These are phyloP conservation scores for Primulina tabacum DNA, from an alignment of 257 asterid genomes.

Conservation along the genomic window DNA sequence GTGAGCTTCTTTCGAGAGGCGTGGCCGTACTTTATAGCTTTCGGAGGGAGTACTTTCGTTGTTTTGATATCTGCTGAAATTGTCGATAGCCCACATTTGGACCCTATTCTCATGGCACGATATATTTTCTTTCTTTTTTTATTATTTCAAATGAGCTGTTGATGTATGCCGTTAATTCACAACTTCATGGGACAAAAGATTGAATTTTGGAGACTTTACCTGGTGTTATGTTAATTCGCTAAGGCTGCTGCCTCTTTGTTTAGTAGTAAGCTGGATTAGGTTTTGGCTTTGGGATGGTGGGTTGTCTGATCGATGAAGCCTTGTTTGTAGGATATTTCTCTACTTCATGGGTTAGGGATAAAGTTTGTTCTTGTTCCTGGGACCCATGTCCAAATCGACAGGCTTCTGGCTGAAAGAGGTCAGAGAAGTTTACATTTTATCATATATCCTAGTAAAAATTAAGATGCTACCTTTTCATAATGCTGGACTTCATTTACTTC, in stretches of 20 bases:
- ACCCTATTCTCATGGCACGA: conserved; percentile 78
- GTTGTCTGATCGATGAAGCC: neutral
- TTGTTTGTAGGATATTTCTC: conserved; percentile 74
- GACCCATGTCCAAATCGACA: conserved; percentile 88
- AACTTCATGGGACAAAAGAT: neutral
- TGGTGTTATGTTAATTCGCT: neutral
- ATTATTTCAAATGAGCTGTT: conserved; percentile 1
- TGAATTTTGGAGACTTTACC: neutral
- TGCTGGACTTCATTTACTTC: conserved; percentile 1
- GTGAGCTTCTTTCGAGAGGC: conserved; percentile 83
- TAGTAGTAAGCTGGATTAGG: conserved; percentile 5
- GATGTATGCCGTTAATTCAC: conserved; percentile 11
- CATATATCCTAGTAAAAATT: neutral
- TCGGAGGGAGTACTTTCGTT: conserved; percentile 92
- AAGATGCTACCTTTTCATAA: conserved; percentile 1
- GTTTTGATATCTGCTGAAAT: conserved; percentile 79
- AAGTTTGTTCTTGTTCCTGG: conserved; percentile 97
- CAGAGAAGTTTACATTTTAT: conserved; percentile 9
- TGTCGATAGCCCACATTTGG: conserved; percentile 70
- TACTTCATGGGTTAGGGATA: conserved; percentile 91
- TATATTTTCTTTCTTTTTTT: neutral
- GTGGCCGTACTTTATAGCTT: conserved; percentile 88
- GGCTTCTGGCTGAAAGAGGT: conserved; percentile 78
- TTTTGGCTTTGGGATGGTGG: neutral
- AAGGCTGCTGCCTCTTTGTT: conserved; percentile 1